phyloP scores from a whole-genome alignment of 305 asterid species.

The Rubia tinctorum region DNA sequence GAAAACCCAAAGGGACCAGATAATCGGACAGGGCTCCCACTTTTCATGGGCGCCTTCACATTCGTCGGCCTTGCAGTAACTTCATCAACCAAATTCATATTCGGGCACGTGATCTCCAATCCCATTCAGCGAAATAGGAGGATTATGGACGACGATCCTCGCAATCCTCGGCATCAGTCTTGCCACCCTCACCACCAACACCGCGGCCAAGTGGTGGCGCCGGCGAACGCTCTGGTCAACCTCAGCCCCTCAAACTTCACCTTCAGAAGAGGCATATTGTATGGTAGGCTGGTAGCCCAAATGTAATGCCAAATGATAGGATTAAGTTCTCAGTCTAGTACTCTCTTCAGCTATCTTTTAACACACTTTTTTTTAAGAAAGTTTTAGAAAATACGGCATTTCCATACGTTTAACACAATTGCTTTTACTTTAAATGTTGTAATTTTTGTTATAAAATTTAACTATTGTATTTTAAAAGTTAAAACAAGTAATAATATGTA shows the following conservation, averaged over 20 bases:
- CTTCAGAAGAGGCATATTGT: constrained; percentile 47
- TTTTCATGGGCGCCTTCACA: constrained; percentile 84
- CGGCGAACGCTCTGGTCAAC: constrained; percentile 80
- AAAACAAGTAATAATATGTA: no score
- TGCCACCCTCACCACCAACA: constrained; percentile 77
- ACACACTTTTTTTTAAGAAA: no score
- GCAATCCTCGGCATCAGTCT: constrained; percentile 76
- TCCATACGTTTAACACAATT: no score
- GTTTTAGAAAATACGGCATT: no score
- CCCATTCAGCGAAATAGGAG: constrained; percentile 80
- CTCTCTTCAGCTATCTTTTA: no score
- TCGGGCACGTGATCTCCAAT: constrained; percentile 60
- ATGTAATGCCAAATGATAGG: no score
- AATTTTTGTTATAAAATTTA: no score
- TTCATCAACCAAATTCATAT: constrained; percentile 69
- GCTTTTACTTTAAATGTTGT: no score
- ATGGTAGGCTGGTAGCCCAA: no score
- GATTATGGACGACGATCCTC: constrained; percentile 48
- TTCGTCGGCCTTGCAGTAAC: constrained; percentile 91
- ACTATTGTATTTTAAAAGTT: no score
- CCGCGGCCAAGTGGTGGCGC: constrained; percentile 97
- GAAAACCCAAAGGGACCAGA: constrained; percentile 61
- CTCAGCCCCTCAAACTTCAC: constrained; percentile 71
- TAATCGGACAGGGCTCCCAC: constrained; percentile 73
- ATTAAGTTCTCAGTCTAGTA: no score